These are phyloP conservation scores for Friedmanniomyces endolithicus DNA, from an alignment of 495 filamentous ascomycete genomes.

Conservation along the genomic window DNA sequence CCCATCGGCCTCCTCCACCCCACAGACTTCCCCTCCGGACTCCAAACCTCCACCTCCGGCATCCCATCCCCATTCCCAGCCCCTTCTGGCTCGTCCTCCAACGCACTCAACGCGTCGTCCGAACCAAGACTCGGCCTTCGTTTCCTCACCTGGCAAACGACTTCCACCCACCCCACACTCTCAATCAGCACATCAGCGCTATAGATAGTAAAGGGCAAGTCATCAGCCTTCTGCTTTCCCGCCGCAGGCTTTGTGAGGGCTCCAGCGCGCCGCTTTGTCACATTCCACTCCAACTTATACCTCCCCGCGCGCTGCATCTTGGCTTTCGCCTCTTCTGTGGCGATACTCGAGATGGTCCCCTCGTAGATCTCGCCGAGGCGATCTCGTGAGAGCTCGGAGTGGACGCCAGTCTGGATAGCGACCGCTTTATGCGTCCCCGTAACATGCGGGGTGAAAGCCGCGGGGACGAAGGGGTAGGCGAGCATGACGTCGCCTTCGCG, in stretches of 20 bases:
- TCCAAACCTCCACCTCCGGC: conserved; percentile 73
- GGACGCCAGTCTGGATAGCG: conserved; percentile 43
- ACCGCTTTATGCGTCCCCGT: conserved; percentile 57
- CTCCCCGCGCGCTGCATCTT: conserved; percentile 55
- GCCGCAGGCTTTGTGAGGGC: conserved; percentile 42
- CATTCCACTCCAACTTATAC: conserved; percentile 65
- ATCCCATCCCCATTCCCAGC: conserved; percentile 24
- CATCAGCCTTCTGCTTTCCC: conserved; percentile 39
- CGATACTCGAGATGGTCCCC: conserved; percentile 45
- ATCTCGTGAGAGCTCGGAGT: conserved; percentile 21
- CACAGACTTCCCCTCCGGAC: conserved; percentile 67
- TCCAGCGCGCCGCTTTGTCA: conserved; percentile 58
- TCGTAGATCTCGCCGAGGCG: conserved; percentile 41
- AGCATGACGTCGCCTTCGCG: conserved; percentile 45
- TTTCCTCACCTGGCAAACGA: conserved; percentile 66
- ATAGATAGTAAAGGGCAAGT: conserved; percentile 65
- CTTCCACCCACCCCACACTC: conserved; percentile 84
- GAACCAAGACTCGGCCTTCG: background rate
- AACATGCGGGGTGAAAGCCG: conserved; percentile 48
- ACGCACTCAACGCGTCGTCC: conserved; percentile 1
- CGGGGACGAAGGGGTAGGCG: conserved; percentile 54
- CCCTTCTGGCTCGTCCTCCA: conserved; percentile 1
- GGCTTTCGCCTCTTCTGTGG: conserved; percentile 42
- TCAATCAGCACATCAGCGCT: conserved; percentile 78
- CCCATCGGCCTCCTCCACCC: conserved; percentile 58